phyloP scores from a whole-genome alignment of 108 stramenopile species.

The Nitzschia inconspicua region DNA sequence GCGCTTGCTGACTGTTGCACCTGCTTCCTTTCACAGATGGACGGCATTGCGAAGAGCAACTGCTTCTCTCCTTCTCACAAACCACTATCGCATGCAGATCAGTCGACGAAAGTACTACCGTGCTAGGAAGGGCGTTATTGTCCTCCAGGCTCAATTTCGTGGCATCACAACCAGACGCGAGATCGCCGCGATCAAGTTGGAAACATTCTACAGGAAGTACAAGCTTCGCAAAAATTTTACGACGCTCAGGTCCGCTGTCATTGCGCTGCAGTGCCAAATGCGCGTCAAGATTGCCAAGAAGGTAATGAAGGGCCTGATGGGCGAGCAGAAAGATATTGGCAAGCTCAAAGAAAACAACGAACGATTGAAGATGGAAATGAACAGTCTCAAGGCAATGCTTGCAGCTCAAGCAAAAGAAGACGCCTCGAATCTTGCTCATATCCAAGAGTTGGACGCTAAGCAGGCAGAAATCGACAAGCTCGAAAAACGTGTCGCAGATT shows the following conservation, averaged over 20 bases:
- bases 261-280: slow-evolving; percentile 72
- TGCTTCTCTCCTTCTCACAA: slow-evolving; percentile 82
- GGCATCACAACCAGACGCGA: slow-evolving; percentile 51
- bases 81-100: slow-evolving; percentile 74
- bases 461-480: slow-evolving; percentile 64
- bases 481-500: slow-evolving; percentile 70
- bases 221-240: slow-evolving; percentile 25
- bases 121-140: slow-evolving; percentile 50
- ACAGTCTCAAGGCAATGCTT: slow-evolving; percentile 89
- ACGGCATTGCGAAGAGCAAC: slow-evolving; percentile 70
- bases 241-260: slow-evolving; percentile 64
- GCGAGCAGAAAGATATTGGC: slow-evolving; percentile 84
- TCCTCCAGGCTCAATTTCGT: slow-evolving; percentile 72
- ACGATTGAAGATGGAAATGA: slow-evolving; percentile 88
- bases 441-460: slow-evolving; percentile 56
- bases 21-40: slow-evolving; percentile 44
- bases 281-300: slow-evolving; percentile 60
- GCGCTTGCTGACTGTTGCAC: not conserved
- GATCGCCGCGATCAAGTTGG: slow-evolving; percentile 62
- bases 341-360: slow-evolving; percentile 85
- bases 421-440: slow-evolving; percentile 53
- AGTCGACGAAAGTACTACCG: slow-evolving; percentile 48
- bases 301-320: slow-evolving; percentile 54
- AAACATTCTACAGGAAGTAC: slow-evolving; percentile 52
- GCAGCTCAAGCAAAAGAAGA: slow-evolving; percentile 75